Evolutionary conservation across 2,329 filamentous ascomycete species (phyloP).

Genomic region (Ophiognomonia clavigignenti-juglandacearum): DNA sequence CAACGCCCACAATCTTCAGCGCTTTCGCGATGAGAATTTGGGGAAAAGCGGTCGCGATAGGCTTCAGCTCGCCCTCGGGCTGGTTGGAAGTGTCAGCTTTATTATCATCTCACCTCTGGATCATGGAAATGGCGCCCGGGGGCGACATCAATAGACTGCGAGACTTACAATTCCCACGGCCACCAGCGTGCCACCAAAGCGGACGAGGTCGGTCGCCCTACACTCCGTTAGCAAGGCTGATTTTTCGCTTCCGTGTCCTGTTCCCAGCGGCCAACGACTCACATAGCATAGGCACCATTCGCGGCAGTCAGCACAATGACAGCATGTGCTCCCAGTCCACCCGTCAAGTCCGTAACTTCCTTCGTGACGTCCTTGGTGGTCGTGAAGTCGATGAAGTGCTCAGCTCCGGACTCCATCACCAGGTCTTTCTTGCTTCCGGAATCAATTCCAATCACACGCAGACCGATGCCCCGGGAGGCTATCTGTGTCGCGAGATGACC

Average conservation of each 20-base stretch:
- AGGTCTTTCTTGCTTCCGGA: constrained; percentile 16
- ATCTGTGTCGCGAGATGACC: constrained; percentile 12
- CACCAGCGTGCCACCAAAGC: constrained; percentile 44
- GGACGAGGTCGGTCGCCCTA: constrained; percentile 41
- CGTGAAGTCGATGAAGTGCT: constrained; percentile 61
- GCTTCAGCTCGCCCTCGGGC: constrained; percentile 38
- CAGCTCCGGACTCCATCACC: constrained; percentile 49
- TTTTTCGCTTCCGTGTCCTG: neutral
- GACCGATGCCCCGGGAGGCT: constrained; percentile 12
- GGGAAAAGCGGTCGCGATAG: constrained; percentile 41
- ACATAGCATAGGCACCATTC: constrained; percentile 39
- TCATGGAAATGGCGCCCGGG: no score
- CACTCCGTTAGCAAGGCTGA: neutral
- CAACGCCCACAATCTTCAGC: constrained; percentile 41
- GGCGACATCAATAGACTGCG: no score
- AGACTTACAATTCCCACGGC: constrained; percentile 48
- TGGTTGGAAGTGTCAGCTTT: no score
- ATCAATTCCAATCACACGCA: constrained; percentile 16
- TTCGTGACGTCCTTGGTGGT: constrained; percentile 29
- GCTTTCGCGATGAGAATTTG: constrained; percentile 34
- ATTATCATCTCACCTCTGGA: no score
- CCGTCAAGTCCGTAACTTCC: constrained; percentile 53
- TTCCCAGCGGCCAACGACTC: no score
- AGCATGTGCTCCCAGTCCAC: constrained; percentile 54
- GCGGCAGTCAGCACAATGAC: constrained; percentile 52